These are phyloP conservation scores for Staphylotrichum longicolle DNA, from an alignment of 495 filamentous ascomycete species.

Conservation along the genomic window DNA sequence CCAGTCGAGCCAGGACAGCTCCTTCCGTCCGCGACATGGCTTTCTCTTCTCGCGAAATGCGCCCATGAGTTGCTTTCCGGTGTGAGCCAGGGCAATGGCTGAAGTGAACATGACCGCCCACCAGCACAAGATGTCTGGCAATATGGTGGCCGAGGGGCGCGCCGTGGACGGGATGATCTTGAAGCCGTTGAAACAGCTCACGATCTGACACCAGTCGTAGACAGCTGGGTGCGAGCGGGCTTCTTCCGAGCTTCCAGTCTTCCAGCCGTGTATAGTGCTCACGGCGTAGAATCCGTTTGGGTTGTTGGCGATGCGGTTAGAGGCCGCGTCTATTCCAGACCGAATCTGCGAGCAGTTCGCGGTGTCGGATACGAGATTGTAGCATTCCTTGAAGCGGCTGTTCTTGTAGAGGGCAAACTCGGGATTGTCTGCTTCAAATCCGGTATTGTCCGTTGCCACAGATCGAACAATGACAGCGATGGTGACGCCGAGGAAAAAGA, in stretches of 20 bases:
- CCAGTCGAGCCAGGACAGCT: not conserved
- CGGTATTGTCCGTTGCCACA: not conserved
- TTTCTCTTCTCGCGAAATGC: not conserved
- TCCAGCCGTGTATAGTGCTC: too few species aligned
- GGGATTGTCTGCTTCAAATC: not conserved
- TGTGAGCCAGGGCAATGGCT: not conserved
- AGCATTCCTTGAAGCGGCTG: constrained; percentile 5
- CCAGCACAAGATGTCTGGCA: constrained; percentile 3
- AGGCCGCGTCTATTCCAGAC: not conserved
- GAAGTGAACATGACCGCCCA: not conserved
- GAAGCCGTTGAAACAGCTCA: constrained; percentile 1
- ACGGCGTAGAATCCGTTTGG: too few species aligned
- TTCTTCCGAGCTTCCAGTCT: not conserved
- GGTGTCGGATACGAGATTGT: not conserved
- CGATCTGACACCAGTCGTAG: constrained; percentile 7
- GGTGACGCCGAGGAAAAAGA: not conserved
- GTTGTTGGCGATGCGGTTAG: too few species aligned
- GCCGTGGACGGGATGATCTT: constrained; percentile 3
- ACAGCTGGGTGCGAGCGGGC: not conserved
- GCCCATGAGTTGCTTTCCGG: not conserved
- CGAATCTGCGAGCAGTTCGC: not conserved
- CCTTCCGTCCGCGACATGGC: not conserved
- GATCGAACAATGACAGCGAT: not conserved
- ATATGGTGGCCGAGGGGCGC: constrained; percentile 2
- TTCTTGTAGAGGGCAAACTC: constrained; percentile 6